Evolutionary conservation across 345 rosid genomes (phyloP).

Genomic region (Microthlaspi erraticum): DNA sequence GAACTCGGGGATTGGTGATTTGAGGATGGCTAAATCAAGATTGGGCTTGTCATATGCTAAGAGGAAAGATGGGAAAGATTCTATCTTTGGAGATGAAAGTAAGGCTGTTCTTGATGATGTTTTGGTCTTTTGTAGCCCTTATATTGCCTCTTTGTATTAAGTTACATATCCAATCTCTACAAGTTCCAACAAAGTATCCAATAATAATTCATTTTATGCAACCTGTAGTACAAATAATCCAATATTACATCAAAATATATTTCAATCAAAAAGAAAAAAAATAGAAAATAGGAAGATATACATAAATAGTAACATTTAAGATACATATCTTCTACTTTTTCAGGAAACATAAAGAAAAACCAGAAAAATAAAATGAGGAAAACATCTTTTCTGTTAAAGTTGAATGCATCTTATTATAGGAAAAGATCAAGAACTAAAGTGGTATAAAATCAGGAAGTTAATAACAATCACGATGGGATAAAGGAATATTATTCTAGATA

Average conservation of each 20-base stretch:
- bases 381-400: background rate
- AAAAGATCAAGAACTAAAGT: conserved; percentile 33
- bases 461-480: conserved; percentile 5
- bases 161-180: background rate
- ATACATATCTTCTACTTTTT: conserved; percentile 8
- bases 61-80: conserved; percentile 76
- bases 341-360: conserved; percentile 3
- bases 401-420: conserved; percentile 9
- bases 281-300: conserved; percentile 22
- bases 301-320: background rate
- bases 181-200: conserved; percentile 18
- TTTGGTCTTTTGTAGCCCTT: conserved; percentile 71
- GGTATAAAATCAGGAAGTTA: conserved; percentile 17
- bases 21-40: conserved; percentile 85
- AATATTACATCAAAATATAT: conserved; percentile 1
- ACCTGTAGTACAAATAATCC: background rate
- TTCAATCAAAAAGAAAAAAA: background rate
- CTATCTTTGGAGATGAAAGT: conserved; percentile 69
- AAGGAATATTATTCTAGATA: background rate
- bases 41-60: conserved; percentile 82
- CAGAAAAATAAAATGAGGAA: background rate
- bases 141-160: conserved; percentile 77
- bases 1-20: conserved; percentile 76
- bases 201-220: conserved; percentile 20
- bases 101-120: conserved; percentile 66